Evolutionary conservation across 805 yeast genomes (phyloP).

Genomic region (Hanseniaspora meyeri): DNA sequence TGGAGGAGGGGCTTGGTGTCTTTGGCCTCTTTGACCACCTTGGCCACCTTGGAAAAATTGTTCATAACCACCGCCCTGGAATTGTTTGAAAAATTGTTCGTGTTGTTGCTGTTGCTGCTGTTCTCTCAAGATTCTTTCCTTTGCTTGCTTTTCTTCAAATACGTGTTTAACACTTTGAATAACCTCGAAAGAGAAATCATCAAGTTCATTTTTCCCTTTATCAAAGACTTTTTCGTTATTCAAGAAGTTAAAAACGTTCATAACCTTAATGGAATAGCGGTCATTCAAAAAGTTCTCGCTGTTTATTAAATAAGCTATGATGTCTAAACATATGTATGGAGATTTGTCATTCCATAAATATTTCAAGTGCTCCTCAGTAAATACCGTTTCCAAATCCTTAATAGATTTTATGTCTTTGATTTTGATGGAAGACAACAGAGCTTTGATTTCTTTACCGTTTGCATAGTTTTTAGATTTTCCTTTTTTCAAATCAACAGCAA

Average conservation of each 20-base stretch:
- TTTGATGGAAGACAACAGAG: background rate
- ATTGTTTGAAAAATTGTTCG: slow-evolving; percentile 26
- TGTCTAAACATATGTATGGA: slow-evolving; percentile 23
- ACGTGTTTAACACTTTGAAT: slow-evolving; percentile 23
- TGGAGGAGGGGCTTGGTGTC: slow-evolving; percentile 23
- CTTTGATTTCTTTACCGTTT: background rate
- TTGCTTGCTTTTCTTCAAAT: slow-evolving; percentile 30
- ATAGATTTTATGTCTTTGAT: background rate
- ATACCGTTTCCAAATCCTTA: background rate
- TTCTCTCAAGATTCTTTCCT: slow-evolving; percentile 33
- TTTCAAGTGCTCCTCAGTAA: background rate
- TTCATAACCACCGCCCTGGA: slow-evolving; percentile 16
- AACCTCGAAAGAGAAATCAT: slow-evolving; percentile 9
- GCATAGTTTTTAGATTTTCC: background rate
- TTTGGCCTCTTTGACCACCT: slow-evolving; percentile 29
- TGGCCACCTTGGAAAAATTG: slow-evolving; percentile 13
- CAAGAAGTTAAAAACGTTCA: slow-evolving; percentile 30
- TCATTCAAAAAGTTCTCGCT: slow-evolving; percentile 14
- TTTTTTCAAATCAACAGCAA: background rate
- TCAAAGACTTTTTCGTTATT: slow-evolving; percentile 26
- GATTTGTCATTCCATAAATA: slow-evolving; percentile 1
- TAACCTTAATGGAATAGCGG: slow-evolving; percentile 25
- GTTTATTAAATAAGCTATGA: slow-evolving; percentile 15
- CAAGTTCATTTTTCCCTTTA: slow-evolving; percentile 32
- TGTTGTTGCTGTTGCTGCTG: slow-evolving; percentile 39